Base-by-base conservation (phyloP, 129 eudicot genomes). In the Chrysanthemum lavandulifolium region DNA sequence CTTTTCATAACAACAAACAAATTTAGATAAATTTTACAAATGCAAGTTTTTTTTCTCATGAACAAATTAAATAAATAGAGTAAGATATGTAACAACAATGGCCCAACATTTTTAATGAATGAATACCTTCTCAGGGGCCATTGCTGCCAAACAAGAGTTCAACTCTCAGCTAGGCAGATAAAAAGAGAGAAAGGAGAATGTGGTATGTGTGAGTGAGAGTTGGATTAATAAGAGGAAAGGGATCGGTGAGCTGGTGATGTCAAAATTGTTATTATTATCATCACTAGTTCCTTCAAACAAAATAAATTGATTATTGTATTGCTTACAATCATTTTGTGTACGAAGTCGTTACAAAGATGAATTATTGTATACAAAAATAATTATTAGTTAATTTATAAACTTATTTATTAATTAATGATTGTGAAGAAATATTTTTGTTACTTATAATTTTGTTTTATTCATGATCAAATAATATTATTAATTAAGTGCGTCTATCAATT, bases 51-150 rank as follows among this genome's bases (percentile, higher is more conserved):
- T 5, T 9, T 0, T 56, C 13, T 7, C 25, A 23, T 31, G 27
- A 56, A 54, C 16, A 51, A 31, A 16, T 49, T 51, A 5, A 8
- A 14, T 27, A 55, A 55, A 16, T 15, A 18, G 23, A 57, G 61
- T 16, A 16, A 61, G 15, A 31, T 25, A 40, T 31, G 14, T 6
- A 67, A 25, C 47, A 68, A 58, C 43, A 52, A 77, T 68, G 65
- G 16, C 63, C 61, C 18, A 50, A 66, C n/a, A 55, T 0, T 11
- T 3, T 56, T 5, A 59, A 45, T 48, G 40, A 68, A 78, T 15
- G 67, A 51, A 13, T 78, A 78, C 82, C 82, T 78, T 78, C 64
- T 78, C 82, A 62, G 82, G 82, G 1, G 82, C 82, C 82, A 78
- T 78, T 67, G 68, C 60, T 29, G 67, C 36, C 36, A 77, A 64